These are phyloP conservation scores for Magnolia sinica DNA, from an alignment of 164 flowering plant species.

Conservation along the genomic window DNA sequence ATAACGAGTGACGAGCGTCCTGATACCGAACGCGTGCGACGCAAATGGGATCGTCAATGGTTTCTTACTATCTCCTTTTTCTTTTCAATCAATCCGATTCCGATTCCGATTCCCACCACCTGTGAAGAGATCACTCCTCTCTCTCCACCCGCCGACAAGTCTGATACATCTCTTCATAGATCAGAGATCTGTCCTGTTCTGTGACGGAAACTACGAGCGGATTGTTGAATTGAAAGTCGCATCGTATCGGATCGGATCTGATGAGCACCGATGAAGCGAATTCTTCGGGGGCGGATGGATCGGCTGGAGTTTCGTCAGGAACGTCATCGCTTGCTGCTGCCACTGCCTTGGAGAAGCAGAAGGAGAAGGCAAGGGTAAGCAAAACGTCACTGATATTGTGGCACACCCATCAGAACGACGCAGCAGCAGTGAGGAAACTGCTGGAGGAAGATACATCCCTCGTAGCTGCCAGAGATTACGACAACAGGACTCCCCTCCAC, in stretches of 20 bases:
- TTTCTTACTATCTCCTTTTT: too few species aligned
- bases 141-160: too few species aligned
- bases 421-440: slow-evolving; percentile 70
- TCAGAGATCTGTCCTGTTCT: background rate
- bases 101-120: too few species aligned
- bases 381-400: slow-evolving; percentile 83
- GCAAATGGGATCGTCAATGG: too few species aligned
- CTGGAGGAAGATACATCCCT: slow-evolving; percentile 80
- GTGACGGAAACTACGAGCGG: background rate
- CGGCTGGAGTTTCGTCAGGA: slow-evolving; percentile 1
- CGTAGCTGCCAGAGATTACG: slow-evolving; percentile 87
- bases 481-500: slow-evolving; percentile 85
- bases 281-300: slow-evolving; percentile 13
- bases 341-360: slow-evolving; percentile 44
- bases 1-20: too few species aligned
- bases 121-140: too few species aligned
- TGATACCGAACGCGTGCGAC: too few species aligned
- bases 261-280: slow-evolving; percentile 51
- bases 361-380: slow-evolving; percentile 85
- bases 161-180: background rate
- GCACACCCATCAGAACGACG: slow-evolving; percentile 98
- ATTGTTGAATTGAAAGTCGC: background rate
- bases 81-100: too few species aligned
- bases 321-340: slow-evolving; percentile 2
- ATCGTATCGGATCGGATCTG: slow-evolving; percentile 9